These are phyloP conservation scores for Solanum rostratum DNA, from an alignment of 257 asterid genomes.

Conservation along the genomic window DNA sequence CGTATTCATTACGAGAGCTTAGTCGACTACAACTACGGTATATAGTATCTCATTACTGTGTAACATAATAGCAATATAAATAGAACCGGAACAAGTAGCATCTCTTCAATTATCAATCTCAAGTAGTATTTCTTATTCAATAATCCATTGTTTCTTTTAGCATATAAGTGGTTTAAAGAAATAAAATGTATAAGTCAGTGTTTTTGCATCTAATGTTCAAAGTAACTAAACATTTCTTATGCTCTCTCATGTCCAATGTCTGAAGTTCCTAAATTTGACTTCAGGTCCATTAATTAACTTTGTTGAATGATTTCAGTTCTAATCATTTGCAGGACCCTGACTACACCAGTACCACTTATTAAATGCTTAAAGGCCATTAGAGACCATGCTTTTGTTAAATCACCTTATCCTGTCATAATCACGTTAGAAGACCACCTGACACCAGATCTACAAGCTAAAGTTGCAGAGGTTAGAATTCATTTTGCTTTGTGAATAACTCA, in stretches of 20 bases:
- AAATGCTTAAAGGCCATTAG: slow-evolving; percentile 71
- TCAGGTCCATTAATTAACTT: not conserved
- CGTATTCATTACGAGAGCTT: not conserved
- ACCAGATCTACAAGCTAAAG: slow-evolving; percentile 84
- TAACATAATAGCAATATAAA: not conserved
- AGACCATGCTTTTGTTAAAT: slow-evolving; percentile 66
- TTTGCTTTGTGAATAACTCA: not conserved
- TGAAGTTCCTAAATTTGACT: not conserved
- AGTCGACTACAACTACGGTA: not conserved
- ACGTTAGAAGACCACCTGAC: slow-evolving; percentile 93
- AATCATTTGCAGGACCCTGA: slow-evolving; percentile 60
- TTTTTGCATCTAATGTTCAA: not conserved
- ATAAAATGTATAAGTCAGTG: not conserved
- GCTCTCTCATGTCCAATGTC: not conserved
- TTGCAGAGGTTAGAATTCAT: slow-evolving; percentile 52
- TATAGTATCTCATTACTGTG: not conserved
- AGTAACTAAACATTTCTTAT: not conserved
- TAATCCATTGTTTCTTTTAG: not conserved
- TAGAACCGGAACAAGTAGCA: not conserved
- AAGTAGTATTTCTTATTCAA: not conserved
- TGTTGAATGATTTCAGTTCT: not conserved
- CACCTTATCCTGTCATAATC: slow-evolving; percentile 80
- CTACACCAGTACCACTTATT: slow-evolving; percentile 65
- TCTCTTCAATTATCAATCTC: not conserved
- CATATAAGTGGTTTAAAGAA: not conserved